These are phyloP conservation scores for Corylus avellana DNA, from an alignment of 306 rosid species.

Conservation along the genomic window DNA sequence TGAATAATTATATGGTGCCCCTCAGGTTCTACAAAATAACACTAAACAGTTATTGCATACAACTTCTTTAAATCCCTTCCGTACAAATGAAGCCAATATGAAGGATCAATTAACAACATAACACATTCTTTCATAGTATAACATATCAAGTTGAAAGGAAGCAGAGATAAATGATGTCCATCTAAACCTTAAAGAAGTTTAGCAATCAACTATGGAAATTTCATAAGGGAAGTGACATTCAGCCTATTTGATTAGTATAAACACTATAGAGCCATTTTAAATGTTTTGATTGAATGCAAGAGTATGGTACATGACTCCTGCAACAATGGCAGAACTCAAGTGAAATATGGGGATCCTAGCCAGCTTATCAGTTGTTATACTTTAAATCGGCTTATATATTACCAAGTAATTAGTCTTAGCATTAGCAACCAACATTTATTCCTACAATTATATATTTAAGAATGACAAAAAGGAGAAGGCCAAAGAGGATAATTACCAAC, in stretches of 20 bases:
- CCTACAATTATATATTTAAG: no score
- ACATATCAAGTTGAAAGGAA: background rate
- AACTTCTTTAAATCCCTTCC: background rate
- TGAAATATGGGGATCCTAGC: background rate
- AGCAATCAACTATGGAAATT: background rate
- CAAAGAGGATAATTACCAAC: background rate
- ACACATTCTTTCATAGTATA: background rate
- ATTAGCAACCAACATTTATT: no score
- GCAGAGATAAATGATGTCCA: background rate
- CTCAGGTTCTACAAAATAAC: background rate
- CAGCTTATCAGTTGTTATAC: no score
- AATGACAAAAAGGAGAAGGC: background rate
- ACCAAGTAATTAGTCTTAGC: no score
- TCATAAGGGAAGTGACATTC: background rate
- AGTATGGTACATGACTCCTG: background rate
- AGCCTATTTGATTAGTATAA: background rate
- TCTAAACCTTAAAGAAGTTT: background rate
- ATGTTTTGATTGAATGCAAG: background rate
- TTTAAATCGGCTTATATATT: no score
- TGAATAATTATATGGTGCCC: background rate
- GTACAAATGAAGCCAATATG: background rate
- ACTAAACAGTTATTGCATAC: background rate
- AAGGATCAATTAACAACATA: background rate
- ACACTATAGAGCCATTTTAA: background rate
- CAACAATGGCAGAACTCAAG: background rate